A percentile compares a stretch with the other conserved stretches of the same genome.
Evolutionary conservation across 441 rosid genomes (phyloP).

Genomic region (Melastoma candidum): DNA sequence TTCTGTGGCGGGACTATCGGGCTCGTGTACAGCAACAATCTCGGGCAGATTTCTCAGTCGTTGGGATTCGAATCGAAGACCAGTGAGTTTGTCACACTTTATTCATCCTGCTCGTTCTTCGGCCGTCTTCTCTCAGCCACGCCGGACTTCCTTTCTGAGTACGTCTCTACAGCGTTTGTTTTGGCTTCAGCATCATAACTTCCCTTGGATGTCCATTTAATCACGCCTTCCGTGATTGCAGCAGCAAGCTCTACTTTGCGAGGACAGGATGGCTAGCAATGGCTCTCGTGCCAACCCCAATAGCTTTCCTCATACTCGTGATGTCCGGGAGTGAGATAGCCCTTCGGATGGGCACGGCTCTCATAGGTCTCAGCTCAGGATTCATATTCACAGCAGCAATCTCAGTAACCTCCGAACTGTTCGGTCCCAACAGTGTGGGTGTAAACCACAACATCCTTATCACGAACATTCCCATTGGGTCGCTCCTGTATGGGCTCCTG

Average conservation of each 20-base stretch:
- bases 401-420: slow-evolving; percentile 75
- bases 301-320: slow-evolving; percentile 52
- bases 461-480: slow-evolving; percentile 80
- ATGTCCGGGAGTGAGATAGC: slow-evolving; percentile 33
- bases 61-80: slow-evolving; percentile 33
- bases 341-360: slow-evolving; percentile 25
- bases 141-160: slow-evolving; percentile 74
- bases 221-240: slow-evolving; percentile 6
- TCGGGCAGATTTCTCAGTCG: slow-evolving; percentile 80
- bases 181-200: too few species aligned
- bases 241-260: slow-evolving; percentile 63
- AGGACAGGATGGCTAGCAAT: slow-evolving; percentile 80
- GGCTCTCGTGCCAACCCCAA: slow-evolving; percentile 54
- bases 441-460: slow-evolving; percentile 85
- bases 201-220: background rate
- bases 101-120: slow-evolving; percentile 76
- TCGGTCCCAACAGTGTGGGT: slow-evolving; percentile 65
- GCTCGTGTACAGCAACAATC: slow-evolving; percentile 72
- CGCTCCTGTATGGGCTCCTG: slow-evolving; percentile 68
- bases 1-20: slow-evolving; percentile 80
- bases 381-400: slow-evolving; percentile 72
- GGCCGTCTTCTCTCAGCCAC: slow-evolving; percentile 73
- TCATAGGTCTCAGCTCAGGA: slow-evolving; percentile 73
- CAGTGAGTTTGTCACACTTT: slow-evolving; percentile 49
- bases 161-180: slow-evolving; percentile 16